phyloP scores from a whole-genome alignment of 768 basidiomycete genomes.

The Clitopilus hobsonii region DNA sequence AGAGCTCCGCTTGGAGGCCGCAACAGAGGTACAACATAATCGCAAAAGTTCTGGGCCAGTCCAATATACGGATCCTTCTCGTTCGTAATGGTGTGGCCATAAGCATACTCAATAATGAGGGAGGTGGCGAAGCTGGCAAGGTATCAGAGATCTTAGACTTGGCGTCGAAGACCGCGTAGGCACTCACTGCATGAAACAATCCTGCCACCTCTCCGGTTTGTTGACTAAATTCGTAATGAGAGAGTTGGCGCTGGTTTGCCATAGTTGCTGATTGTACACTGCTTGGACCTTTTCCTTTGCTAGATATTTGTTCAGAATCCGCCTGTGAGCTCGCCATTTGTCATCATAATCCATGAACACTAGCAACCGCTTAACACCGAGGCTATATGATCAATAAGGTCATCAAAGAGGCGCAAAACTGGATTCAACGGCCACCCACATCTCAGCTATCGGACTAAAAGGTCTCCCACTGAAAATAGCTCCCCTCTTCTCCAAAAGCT shows the following conservation, averaged over 20 bases:
- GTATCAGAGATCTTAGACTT: constrained; percentile 10
- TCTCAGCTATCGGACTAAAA: constrained; percentile 15
- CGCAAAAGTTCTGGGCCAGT: constrained; percentile 12
- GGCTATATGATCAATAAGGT: background rate
- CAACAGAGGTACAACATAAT: background rate
- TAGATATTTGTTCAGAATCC: constrained; percentile 20
- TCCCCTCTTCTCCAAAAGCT: constrained; percentile 37
- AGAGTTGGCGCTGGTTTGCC: background rate
- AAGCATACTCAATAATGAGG: constrained; percentile 6
- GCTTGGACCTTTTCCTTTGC: constrained; percentile 9
- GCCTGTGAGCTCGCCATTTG: constrained; percentile 17
- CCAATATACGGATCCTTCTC: constrained; percentile 11
- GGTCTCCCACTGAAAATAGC: constrained; percentile 30
- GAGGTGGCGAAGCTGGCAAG: constrained; percentile 16
- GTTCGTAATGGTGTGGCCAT: background rate
- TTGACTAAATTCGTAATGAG: constrained; percentile 3
- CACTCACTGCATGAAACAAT: constrained; percentile 13
- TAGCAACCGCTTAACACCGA: background rate
- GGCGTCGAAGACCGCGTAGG: constrained; percentile 23
- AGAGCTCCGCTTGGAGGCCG: constrained; percentile 7
- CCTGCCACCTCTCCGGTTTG: background rate
- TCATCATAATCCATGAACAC: constrained; percentile 17
- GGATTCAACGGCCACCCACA: constrained; percentile 3
- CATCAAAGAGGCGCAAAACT: background rate
- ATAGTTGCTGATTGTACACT: background rate